Base-by-base conservation (phyloP, 1,284 basidiomycete genomes). In the Sphaerobolus stellatus region DNA sequence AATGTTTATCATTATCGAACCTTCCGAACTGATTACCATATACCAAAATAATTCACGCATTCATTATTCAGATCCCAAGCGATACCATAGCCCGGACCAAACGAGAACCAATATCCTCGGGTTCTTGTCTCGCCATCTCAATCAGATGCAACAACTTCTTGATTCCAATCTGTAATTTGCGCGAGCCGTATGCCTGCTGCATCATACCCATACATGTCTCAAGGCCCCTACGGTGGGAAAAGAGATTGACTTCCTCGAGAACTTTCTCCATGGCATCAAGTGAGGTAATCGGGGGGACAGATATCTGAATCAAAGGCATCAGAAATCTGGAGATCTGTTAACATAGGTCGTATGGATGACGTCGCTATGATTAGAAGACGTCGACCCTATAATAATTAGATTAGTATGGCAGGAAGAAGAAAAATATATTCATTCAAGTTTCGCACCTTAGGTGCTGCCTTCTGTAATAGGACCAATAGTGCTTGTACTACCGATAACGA, bases 41-140 rank as follows among this genome's bases (percentile, higher is more conserved):
- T n/a, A n/a, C n/a, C n/a, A n/a, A n/a, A n/a, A n/a, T n/a, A n/a
- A n/a, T n/a, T n/a, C n/a, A n/a, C n/a, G n/a, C n/a, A n/a, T n/a
- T n/a, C n/a, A n/a, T n/a, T 22, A 48, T 13, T 30, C 64, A 79
- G 74, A 78, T 79, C 48, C 76, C 73, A 57, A 84, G 67, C 6
- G 78, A 81, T 73, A 92, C 79, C 60, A 95, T 69, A 54, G 84
- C 88, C 41, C 78, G 79, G 46, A 81, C 82, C 55, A 95, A 71
- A 61, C 91, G 81, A 65, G 86, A 82, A n/a, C 82, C 88, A 29
- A 84, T 84, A 62, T 83, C 84, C 48, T 89, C 84, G 2, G 90
- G 90, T 67, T 94, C 96, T 73, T 98, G 94, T 64, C 95, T 80
- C 40, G 95, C 92, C 95, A 98, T 98, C 78, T 99, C 96, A 22